These are phyloP conservation scores for Leishmania tropica DNA, from an alignment of 208 protist genomes.

Conservation along the genomic window DNA sequence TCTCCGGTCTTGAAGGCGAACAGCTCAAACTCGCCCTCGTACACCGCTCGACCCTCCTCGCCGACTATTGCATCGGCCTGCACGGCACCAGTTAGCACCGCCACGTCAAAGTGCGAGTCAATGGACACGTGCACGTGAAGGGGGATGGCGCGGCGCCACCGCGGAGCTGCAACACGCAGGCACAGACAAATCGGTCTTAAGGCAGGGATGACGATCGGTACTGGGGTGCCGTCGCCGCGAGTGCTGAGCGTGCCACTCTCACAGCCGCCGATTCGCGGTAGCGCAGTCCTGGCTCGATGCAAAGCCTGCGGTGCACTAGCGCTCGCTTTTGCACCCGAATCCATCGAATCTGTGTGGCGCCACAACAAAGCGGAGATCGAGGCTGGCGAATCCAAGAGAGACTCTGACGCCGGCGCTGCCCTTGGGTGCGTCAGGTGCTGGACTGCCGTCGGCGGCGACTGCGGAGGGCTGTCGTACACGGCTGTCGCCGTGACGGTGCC, in stretches of 20 bases:
- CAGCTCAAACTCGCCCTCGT: conserved; percentile 65
- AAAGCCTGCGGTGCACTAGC: background rate
- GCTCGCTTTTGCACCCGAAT: background rate
- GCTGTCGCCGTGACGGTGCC: background rate
- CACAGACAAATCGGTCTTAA: conserved; percentile 57
- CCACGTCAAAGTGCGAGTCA: conserved; percentile 69
- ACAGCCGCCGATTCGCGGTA: background rate
- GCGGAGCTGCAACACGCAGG: conserved; percentile 50
- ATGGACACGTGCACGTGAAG: conserved; percentile 63
- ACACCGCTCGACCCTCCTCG: conserved; percentile 37
- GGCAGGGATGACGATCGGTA: conserved; percentile 52
- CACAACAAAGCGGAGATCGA: conserved; percentile 5
- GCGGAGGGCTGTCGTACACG: background rate
- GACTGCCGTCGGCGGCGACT: background rate
- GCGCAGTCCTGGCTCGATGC: conserved; percentile 5
- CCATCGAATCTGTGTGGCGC: conserved; percentile 20
- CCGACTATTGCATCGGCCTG: conserved; percentile 53
- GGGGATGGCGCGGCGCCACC: conserved; percentile 64
- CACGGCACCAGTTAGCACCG: conserved; percentile 68
- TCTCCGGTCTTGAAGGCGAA: conserved; percentile 81
- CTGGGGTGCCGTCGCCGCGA: conserved; percentile 1
- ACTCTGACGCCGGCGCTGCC: background rate
- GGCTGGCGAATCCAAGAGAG: background rate
- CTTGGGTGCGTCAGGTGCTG: background rate
- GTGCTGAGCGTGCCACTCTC: background rate